Evolutionary conservation across 371 early-diverging fungal species (phyloP).

Genomic region (Rhizomucor miehei): DNA sequence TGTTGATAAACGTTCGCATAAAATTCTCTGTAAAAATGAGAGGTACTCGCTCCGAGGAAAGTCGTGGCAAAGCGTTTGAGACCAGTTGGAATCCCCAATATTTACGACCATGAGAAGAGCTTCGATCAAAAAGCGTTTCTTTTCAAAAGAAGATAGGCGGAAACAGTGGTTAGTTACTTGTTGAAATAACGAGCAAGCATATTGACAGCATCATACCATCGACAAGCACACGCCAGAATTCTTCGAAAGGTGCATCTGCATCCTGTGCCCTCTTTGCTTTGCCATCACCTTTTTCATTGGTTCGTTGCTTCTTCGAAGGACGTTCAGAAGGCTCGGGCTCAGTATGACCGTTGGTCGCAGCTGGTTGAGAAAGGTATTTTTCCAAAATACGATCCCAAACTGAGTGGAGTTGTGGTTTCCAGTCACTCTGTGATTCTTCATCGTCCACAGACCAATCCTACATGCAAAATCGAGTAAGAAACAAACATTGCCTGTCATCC

Average conservation of each 20-base stretch:
- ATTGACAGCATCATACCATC: slow-evolving; percentile 48
- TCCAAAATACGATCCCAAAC: slow-evolving; percentile 74
- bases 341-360: slow-evolving; percentile 8
- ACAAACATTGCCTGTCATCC: no score
- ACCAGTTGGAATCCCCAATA: slow-evolving; percentile 87
- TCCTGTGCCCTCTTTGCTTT: slow-evolving; percentile 15
- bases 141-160: no score
- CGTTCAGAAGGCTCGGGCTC: slow-evolving; percentile 15
- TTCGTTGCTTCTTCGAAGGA: slow-evolving; percentile 21
- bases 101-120: slow-evolving; percentile 80
- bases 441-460: slow-evolving; percentile 22
- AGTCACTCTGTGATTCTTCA: slow-evolving; percentile 52
- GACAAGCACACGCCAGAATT: slow-evolving; percentile 80
- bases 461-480: no score
- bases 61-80: slow-evolving; percentile 62
- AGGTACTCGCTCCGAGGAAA: slow-evolving; percentile 64
- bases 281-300: slow-evolving; percentile 9
- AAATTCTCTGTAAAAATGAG: slow-evolving; percentile 80
- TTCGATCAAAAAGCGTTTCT: slow-evolving; percentile 70
- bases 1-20: slow-evolving; percentile 80
- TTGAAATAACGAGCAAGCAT: no score
- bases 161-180: no score
- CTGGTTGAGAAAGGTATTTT: slow-evolving; percentile 40
- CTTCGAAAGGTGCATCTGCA: slow-evolving; percentile 58
- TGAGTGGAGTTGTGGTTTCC: slow-evolving; percentile 78